phyloP scores from a whole-genome alignment of 352 stramenopile genomes.

The Pythium oligandrum region DNA sequence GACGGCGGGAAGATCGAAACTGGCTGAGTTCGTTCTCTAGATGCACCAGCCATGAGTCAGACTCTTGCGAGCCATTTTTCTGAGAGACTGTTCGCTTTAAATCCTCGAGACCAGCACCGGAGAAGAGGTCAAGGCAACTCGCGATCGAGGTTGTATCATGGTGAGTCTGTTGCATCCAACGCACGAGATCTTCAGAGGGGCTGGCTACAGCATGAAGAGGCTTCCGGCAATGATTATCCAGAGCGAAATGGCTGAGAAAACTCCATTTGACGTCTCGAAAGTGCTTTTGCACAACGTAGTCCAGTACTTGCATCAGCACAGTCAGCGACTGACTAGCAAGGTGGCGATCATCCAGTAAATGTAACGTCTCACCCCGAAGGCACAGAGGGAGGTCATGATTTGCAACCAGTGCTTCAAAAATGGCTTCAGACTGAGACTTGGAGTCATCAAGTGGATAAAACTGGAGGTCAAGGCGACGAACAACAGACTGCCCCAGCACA shows the following conservation, averaged over 20 bases:
- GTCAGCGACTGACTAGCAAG: slow-evolving; percentile 60
- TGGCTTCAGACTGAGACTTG: slow-evolving; percentile 66
- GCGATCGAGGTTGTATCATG: slow-evolving; percentile 11
- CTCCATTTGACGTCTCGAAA: slow-evolving; percentile 52
- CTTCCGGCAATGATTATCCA: slow-evolving; percentile 20
- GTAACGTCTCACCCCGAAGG: slow-evolving; percentile 43
- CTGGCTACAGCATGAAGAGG: slow-evolving; percentile 15
- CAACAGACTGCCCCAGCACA: slow-evolving; percentile 51
- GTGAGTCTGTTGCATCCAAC: slow-evolving; percentile 16
- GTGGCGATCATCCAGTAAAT: slow-evolving; percentile 39
- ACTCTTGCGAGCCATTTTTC: slow-evolving; percentile 3
- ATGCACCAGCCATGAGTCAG: slow-evolving; percentile 17
- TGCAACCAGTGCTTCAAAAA: slow-evolving; percentile 68
- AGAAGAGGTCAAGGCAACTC: slow-evolving; percentile 31
- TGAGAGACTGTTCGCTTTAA: slow-evolving; percentile 2
- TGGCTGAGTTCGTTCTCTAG: slow-evolving; percentile 30
- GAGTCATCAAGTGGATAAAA: slow-evolving; percentile 80
- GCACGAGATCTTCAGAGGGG: slow-evolving; percentile 10
- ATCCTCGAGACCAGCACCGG: slow-evolving; percentile 12
- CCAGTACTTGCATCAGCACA: slow-evolving; percentile 53
- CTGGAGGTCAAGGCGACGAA: slow-evolving; percentile 54
- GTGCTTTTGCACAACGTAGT: slow-evolving; percentile 60
- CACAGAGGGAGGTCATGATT: slow-evolving; percentile 52
- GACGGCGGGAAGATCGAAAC: slow-evolving; percentile 19
- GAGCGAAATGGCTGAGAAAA: slow-evolving; percentile 47